A percentile compares a stretch with the other conserved stretches of the same genome.
Evolutionary conservation across 768 basidiomycete genomes (phyloP).

Genomic region (Lactifluus volemus): DNA sequence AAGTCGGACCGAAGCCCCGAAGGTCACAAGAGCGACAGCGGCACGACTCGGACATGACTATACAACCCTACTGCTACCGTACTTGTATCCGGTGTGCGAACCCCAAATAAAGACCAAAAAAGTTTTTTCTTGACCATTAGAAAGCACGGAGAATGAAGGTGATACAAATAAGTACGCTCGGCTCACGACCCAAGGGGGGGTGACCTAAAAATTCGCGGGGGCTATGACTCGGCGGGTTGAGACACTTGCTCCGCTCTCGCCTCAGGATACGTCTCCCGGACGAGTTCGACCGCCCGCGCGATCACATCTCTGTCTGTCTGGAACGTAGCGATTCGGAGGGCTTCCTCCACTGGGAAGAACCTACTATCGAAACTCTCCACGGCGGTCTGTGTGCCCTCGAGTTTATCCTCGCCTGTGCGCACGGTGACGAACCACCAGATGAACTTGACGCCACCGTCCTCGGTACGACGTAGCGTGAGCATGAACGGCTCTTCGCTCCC

Average conservation of each 20-base stretch:
- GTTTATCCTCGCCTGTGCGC: slow-evolving; percentile 25
- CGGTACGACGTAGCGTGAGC: slow-evolving; percentile 26
- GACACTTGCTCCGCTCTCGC: not conserved
- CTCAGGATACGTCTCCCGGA: slow-evolving; percentile 4
- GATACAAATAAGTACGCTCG: not conserved
- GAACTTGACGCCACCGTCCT: slow-evolving; percentile 32
- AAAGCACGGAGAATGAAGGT: not conserved
- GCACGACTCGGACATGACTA: too few relatives aligned
- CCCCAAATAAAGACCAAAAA: not conserved
- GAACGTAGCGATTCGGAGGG: not conserved
- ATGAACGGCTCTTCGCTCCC: slow-evolving; percentile 30
- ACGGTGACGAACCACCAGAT: slow-evolving; percentile 45
- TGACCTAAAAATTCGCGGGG: not conserved
- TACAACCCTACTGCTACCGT: not conserved
- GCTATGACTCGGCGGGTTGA: not conserved
- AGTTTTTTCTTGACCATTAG: not conserved
- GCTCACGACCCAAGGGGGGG: not conserved
- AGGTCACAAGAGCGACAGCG: too few relatives aligned
- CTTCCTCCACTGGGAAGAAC: slow-evolving; percentile 9
- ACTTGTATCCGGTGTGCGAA: not conserved
- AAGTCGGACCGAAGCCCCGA: too few relatives aligned
- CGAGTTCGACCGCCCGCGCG: slow-evolving; percentile 3
- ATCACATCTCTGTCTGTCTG: slow-evolving; percentile 10
- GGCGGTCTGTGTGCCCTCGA: slow-evolving; percentile 22
- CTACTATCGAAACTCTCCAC: slow-evolving; percentile 18